Base-by-base conservation (phyloP, 1,284 basidiomycete species). In the Rhodofomes roseus region DNA sequence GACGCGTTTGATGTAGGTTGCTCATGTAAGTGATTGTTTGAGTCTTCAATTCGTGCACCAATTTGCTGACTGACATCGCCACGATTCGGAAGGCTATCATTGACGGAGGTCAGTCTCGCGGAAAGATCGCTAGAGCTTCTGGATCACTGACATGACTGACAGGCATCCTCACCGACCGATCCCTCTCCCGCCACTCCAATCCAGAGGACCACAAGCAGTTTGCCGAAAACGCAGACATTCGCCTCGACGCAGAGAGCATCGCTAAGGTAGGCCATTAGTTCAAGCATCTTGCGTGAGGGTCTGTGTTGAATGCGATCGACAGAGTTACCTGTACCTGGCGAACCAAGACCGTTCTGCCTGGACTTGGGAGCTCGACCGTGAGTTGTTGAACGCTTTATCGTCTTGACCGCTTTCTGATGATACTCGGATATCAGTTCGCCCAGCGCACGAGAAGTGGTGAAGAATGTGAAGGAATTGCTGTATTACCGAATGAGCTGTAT, bases 161-260 rank as follows among this genome's bases (percentile, higher is more conserved):
- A 74, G 73, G 63, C 0, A 89, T 90, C 52, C 56, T 81, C 2
- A 87, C 82, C 0, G 82, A 81, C 53, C 75, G 75, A 18, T 68
- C 65, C 6, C 70, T 64, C 23, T 57, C 56, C 27, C 69, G 64
- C 20, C 71, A 56, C 34, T 31, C 61, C 1, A 59, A 59, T 20
- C 59, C 62, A 23, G 59, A 61, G 6, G 68, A 60, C 16, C 71
- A 73, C 34, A 66, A 78, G 46, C 72, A 79, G 40, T 82, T 78
- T 76, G 75, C 77, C 37, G 67, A 74, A 6, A 81, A 88, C 60
- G 69, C 71, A 16, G 77, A 85, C 56, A 70, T 70, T 29, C 73
- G 79, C 27, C 74, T 92, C 29, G 75, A 76, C 50, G 85, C 90
- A 0, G 81, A 85, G 29, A 84, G 82, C 63, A 89, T 92, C 61